Evolutionary conservation across 108 stramenopile genomes (phyloP).

Genomic region (Skeletonema tropicum): DNA sequence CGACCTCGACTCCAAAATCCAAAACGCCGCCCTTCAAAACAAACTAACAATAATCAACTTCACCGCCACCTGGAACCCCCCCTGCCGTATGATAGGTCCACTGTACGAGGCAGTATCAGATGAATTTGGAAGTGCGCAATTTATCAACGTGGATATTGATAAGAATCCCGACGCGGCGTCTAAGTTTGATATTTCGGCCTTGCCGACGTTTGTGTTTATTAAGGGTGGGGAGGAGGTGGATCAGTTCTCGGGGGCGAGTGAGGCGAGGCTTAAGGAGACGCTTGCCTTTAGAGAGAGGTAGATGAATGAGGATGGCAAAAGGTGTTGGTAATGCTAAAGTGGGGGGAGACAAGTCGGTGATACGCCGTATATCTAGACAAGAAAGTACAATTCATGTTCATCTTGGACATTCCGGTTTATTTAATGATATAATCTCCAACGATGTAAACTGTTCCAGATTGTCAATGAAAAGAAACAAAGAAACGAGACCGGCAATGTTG

Average conservation of each 20-base stretch:
- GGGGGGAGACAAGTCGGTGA: no score
- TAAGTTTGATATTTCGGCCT: constrained; percentile 80
- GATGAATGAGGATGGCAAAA: not conserved
- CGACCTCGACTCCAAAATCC: constrained; percentile 68
- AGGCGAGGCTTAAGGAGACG: constrained; percentile 56
- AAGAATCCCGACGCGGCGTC: constrained; percentile 83
- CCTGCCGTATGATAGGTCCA: constrained; percentile 89
- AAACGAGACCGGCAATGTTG: not conserved
- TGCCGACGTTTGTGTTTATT: constrained; percentile 93
- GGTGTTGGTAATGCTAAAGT: no score
- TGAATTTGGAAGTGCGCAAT: constrained; percentile 54
- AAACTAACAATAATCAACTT: constrained; percentile 87
- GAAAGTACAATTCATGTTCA: constrained; percentile 1
- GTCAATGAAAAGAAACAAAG: no score
- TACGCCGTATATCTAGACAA: not conserved
- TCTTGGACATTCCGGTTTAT: not conserved
- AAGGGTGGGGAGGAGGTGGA: constrained; percentile 86
- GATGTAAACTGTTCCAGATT: no score
- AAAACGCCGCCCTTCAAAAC: constrained; percentile 63
- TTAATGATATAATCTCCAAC: not conserved
- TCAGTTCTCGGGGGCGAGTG: constrained; percentile 80
- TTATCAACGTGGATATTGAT: constrained; percentile 92
- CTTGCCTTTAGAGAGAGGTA: not conserved
- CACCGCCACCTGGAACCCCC: constrained; percentile 83
- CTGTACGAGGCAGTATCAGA: constrained; percentile 75